Evolutionary conservation across 768 basidiomycete species (phyloP).

Genomic region (Termitomyces sp.): DNA sequence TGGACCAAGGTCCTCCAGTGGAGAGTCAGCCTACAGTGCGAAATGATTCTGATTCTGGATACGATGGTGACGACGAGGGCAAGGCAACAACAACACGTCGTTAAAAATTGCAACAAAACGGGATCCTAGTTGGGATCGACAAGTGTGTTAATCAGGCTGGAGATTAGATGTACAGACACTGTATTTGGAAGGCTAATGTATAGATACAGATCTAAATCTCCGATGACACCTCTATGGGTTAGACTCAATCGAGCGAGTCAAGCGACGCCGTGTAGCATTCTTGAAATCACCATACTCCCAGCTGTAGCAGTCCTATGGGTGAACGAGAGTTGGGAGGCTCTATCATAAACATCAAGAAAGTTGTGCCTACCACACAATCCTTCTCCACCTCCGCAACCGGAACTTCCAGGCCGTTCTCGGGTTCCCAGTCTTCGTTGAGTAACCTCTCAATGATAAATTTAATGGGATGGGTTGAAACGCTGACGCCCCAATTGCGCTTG

Average conservation of each 20-base stretch:
- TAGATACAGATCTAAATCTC: neutral
- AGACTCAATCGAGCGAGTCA: neutral
- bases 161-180: neutral
- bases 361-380: conserved; percentile 50
- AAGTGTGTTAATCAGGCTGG: neutral
- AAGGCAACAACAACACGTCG: conserved; percentile 1
- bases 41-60: conserved; percentile 11
- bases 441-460: conserved; percentile 58
- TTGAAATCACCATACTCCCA: conserved; percentile 58
- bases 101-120: neutral
- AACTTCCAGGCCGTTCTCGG: conserved; percentile 29
- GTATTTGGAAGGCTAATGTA: neutral
- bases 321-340: neutral
- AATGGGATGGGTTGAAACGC: conserved; percentile 67
- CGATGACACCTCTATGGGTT: neutral
- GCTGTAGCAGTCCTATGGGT: conserved; percentile 58
- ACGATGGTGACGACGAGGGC: conserved; percentile 12
- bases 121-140: neutral
- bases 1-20: conserved; percentile 6
- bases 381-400: conserved; percentile 47
- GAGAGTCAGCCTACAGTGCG: neutral
- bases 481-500: conserved; percentile 74
- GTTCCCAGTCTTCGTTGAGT: conserved; percentile 30
- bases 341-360: neutral
- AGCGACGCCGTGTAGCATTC: conserved; percentile 14